Evolutionary conservation across 768 basidiomycete species (phyloP), one percentile per base, ranked within the genome.

Genomic region (Tylopilus intermedius): DNA sequence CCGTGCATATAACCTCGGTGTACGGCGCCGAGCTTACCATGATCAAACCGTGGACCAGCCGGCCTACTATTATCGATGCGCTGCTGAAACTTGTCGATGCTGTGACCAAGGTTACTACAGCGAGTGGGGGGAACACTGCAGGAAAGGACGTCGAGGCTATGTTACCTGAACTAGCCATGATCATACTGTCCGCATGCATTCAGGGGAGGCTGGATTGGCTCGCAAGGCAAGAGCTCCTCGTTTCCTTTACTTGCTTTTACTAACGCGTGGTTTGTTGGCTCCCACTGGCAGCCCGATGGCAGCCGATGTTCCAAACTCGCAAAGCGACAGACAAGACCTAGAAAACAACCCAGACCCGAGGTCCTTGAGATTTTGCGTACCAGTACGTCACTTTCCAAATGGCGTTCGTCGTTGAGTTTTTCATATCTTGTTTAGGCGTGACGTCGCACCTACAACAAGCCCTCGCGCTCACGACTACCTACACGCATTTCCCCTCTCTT

Each of bases 41-140:
- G 79, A 76, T 79, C 57, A 79, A 84, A 54, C 84, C 89, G 0
- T 98, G 94, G 95, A 91, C 92, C 15, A 90, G 90, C 61, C 76
- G 76, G 44, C 74, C 83, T 3, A 64, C 72, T 0, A 67, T 90
- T 14, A 81, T 95, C 48, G 87, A 92, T 39, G 76, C 81, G 8
- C 68, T 88, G 5, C 74, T 84, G 24, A 76, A 76, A 43, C 75
- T 95, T n/a, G 93, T 94, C 60, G 81, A 86, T 44, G 64, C 76
- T 1, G 84, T 82, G 1, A 79, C 81, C 1, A 65, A 69, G 41
- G 57, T 59, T 13, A 60, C 59, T 6, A 65, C 44, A 5, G 59
- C 49, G 21, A 54, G 48, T 37, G 53, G 49, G 8, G 43, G 51
- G 2, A 50, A 45, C 29, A 58, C 30, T 29, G 2, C 53, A n/a